phyloP scores from a whole-genome alignment of 108 stramenopile species.

The Fistulifera solaris region DNA sequence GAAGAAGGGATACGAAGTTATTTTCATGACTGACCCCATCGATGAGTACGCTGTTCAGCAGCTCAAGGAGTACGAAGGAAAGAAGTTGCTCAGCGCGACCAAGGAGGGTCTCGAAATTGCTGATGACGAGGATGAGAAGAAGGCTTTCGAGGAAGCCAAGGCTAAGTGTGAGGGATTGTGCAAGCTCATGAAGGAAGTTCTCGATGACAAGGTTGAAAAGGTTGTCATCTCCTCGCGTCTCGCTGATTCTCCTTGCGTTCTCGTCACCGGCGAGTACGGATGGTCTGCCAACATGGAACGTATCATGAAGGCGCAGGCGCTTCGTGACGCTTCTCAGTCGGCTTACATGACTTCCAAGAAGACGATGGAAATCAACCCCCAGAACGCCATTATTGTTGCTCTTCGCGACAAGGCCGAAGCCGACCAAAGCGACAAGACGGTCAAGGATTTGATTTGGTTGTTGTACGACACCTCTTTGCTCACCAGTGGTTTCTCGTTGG shows the following conservation, averaged over 20 bases:
- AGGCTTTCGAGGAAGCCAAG: slow-evolving; percentile 97
- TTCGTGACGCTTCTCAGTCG: slow-evolving; percentile 95
- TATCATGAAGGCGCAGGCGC: slow-evolving; percentile 99
- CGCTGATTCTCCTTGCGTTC: slow-evolving; percentile 96
- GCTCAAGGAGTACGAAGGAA: slow-evolving; percentile 99
- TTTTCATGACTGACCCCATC: slow-evolving; percentile 99
- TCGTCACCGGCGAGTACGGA: slow-evolving; percentile 99
- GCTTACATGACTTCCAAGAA: slow-evolving; percentile 99
- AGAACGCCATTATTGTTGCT: slow-evolving; percentile 96
- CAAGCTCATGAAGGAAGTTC: slow-evolving; percentile 99
- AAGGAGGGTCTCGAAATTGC: slow-evolving; percentile 96
- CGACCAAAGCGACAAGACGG: slow-evolving; percentile 98
- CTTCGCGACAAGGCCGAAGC: slow-evolving; percentile 99
- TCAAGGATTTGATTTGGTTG: slow-evolving; percentile 99
- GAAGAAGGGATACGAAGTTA: slow-evolving; percentile 99
- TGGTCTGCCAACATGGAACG: slow-evolving; percentile 99
- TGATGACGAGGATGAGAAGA: slow-evolving; percentile 98
- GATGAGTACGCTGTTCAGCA: slow-evolving; percentile 99
- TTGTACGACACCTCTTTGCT: slow-evolving; percentile 98
- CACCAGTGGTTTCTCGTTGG: slow-evolving; percentile 97
- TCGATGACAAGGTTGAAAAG: slow-evolving; percentile 99
- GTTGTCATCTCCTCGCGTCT: slow-evolving; percentile 98
- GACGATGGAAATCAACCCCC: slow-evolving; percentile 99
- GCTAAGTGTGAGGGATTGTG: slow-evolving; percentile 94
- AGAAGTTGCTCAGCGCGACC: slow-evolving; percentile 99